Base-by-base conservation (phyloP, 768 basidiomycete genomes). In the Lentinula raphanica region DNA sequence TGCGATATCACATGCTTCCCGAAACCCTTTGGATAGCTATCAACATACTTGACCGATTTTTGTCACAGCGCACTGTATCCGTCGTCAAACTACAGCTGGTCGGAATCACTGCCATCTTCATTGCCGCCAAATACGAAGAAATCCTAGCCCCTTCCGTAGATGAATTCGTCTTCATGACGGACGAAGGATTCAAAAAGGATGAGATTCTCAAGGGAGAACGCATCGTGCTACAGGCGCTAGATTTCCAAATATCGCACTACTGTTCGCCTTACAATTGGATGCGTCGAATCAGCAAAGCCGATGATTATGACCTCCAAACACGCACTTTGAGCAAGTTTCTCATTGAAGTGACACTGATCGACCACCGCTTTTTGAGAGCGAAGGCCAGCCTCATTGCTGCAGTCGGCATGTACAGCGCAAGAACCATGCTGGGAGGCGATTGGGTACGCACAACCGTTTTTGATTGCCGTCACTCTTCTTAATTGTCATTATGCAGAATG, bases 241-340 rank as follows among this genome's bases (percentile, higher is more conserved):
- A 97, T 61, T 98, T 98, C 76, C 86, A 88, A 71, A 71, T 99
- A 73, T 98, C 95, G 59, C 88, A 94, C 60, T 99, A 99, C 74
- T 98, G 97, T 76, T 97, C 95, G 53, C 97, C 97, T 3, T 98
- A 98, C 77, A 94, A 91, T 70, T 98, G 97, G 96, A 94, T 98
- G 82, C 85, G 97, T 59, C 89, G 88, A 66, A 98, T 99, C 70
- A 95, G 92, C 82, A 97, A 94, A 72, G 96, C 97, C 35, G 97
- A 99, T 75, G 92, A 96, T 71, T 99, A 98, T 71, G 94, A 98
- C 68, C 87, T 98, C 67, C 96, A 98, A 70, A 99, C 97, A 13
- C 80, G 97, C 61, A 99, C 97, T 27, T 76, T 99, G 49, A 90
- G 93, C 81, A 99, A 99, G 74, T 98, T 98, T 79, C 74, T 98